Conservation (phyloP, 306 rosid genomes). For the Inga leiocalycina region DNA sequence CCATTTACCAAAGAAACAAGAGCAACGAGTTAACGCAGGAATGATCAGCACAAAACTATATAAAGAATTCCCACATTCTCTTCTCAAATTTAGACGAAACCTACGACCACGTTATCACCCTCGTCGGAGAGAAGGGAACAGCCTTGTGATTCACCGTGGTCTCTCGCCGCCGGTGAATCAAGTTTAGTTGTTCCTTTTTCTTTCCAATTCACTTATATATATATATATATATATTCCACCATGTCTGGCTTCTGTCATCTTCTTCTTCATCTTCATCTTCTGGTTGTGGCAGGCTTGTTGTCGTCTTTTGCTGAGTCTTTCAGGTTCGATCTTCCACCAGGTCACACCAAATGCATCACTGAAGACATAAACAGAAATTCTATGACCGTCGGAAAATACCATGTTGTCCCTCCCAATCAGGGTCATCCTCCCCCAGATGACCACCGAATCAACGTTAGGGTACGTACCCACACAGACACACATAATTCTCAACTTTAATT, state of each 20-base stretch:
- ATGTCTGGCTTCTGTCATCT: constrained; percentile 37
- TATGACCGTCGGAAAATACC: constrained; percentile 67
- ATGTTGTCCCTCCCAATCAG: constrained; percentile 44
- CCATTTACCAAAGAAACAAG: background rate
- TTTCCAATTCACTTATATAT: background rate
- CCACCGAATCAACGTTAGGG: constrained; percentile 62
- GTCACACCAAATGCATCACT: constrained; percentile 60
- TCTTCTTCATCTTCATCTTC: background rate
- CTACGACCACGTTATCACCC: background rate
- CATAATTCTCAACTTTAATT: too few species aligned
- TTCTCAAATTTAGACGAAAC: background rate
- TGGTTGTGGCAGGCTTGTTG: constrained; percentile 39
- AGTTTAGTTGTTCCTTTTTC: background rate
- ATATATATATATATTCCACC: background rate
- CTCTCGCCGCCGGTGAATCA: background rate
- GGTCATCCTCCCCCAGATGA: constrained; percentile 49
- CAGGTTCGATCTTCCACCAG: constrained; percentile 65
- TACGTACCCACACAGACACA: background rate
- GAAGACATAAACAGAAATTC: constrained; percentile 61
- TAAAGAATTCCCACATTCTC: background rate
- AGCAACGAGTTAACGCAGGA: background rate
- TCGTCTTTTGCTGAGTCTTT: constrained; percentile 47
- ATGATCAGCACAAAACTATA: background rate
- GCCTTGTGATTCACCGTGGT: background rate
- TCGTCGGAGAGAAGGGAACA: background rate